phyloP scores from a whole-genome alignment of 345 rosid species.

The Rhodamnia argentea region DNA sequence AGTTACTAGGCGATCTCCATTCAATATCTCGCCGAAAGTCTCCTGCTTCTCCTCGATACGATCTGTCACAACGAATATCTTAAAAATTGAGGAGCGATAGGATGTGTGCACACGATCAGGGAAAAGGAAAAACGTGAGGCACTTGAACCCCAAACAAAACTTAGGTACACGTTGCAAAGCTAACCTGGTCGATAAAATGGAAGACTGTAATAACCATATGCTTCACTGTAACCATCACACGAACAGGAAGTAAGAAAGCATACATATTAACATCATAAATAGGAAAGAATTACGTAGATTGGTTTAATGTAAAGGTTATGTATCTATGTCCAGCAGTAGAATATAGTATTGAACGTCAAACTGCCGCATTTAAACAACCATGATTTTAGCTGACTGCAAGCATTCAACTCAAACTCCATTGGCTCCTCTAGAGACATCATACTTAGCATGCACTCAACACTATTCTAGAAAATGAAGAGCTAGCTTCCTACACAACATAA shows the following conservation, averaged over 20 bases:
- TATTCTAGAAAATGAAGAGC: not conserved
- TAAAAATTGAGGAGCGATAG: not conserved
- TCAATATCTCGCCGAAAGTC: constrained; percentile 79
- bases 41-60: constrained; percentile 61
- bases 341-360: not conserved
- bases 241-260: not conserved
- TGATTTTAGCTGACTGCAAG: not conserved
- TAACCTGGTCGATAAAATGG: constrained; percentile 70
- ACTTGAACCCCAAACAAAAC: not conserved
- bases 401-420: constrained; percentile 31
- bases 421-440: not conserved
- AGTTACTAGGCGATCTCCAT: constrained; percentile 80
- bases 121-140: not conserved
- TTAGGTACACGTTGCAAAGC: not conserved
- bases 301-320: not conserved
- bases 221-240: constrained; percentile 33
- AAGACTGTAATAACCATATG: constrained; percentile 65
- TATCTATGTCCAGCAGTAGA: not conserved
- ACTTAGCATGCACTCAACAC: not conserved
- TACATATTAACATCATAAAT: not conserved
- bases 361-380: not conserved
- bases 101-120: not conserved
- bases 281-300: not conserved
- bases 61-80: constrained; percentile 16
- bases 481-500: not conserved